These are phyloP conservation scores for Podila verticillata DNA, from an alignment of 192 early-diverging fungal species.

Conservation along the genomic window DNA sequence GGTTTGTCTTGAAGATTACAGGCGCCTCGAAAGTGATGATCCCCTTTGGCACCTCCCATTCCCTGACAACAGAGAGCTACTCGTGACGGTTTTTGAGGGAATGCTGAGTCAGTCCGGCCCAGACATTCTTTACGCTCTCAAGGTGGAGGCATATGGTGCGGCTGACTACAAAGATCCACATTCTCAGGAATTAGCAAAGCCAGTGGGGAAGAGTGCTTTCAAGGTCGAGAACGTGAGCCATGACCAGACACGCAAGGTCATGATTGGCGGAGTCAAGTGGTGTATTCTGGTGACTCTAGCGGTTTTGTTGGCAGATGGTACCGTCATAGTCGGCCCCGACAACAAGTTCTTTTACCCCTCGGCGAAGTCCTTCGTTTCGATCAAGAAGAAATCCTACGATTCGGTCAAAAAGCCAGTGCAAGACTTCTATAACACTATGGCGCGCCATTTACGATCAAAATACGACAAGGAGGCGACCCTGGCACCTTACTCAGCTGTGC, in stretches of 20 bases:
- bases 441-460: slow-evolving; percentile 17
- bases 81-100: slow-evolving; percentile 11
- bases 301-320: slow-evolving; percentile 15
- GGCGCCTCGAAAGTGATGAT: slow-evolving; percentile 8
- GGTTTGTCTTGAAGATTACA: slow-evolving; percentile 11
- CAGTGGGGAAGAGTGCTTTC: slow-evolving; percentile 17
- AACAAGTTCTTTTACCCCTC: slow-evolving; percentile 16
- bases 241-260: slow-evolving; percentile 21
- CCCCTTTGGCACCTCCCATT: slow-evolving; percentile 13
- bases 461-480: slow-evolving; percentile 10
- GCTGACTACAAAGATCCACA: slow-evolving; percentile 13
- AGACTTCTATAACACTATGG: slow-evolving; percentile 13
- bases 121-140: slow-evolving; percentile 9
- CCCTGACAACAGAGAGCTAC: slow-evolving; percentile 6
- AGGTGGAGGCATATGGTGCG: slow-evolving; percentile 22
- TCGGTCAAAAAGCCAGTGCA: slow-evolving; percentile 8
- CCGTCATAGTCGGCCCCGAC: slow-evolving; percentile 15
- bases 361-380: slow-evolving; percentile 8
- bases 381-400: neutral
- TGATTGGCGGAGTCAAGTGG: slow-evolving; percentile 19
- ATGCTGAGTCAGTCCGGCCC: slow-evolving; percentile 11
- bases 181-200: slow-evolving; percentile 16
- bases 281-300: slow-evolving; percentile 16
- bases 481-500: slow-evolving; percentile 12
- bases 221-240: slow-evolving; percentile 17